Evolutionary conservation across 768 basidiomycete genomes (phyloP), one percentile per base, ranked within the genome.

Genomic region (Tremella mesenterica): DNA sequence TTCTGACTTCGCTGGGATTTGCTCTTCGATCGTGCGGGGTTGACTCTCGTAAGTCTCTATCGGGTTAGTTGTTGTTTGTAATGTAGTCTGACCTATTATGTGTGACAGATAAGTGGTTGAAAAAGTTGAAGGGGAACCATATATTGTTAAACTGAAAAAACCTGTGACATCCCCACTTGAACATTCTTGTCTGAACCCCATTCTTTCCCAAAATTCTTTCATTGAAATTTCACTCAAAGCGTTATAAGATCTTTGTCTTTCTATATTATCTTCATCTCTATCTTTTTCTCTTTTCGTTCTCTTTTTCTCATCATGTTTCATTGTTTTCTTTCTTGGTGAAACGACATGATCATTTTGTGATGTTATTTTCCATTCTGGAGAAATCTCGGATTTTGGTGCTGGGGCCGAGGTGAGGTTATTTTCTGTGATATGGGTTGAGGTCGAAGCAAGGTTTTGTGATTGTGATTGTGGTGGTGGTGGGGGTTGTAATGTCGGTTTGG

Each of bases 161-260:
- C 87, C 93, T 2, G 91, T 96, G 14, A 93, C 81, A 1, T 87
- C 85, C 1, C 92, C 91, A 30, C 84, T 80, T 41, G 85, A 80
- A 67, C 93, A 96, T 73, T 99, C 95, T 69, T 96, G 93, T 25
- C 95, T 80, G 73, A 87, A 93, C 34, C 85, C 88, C 85, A 99
- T 91, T 14, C 90, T 81, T 73, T 95, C 91, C 92, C 93, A 99
- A 73, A 92, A 99, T 67, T 95, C 92, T 34, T 85, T 85, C 33
- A 80, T 63, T 0, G 76, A 74, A 6, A 53, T 84, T 57, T 76
- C 79, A 14, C 69, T 75, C 48, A 88, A 76, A 63, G 83, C 81
- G 65, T 59, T 66, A 71, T 61, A 57, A 2, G 63, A 52, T 10
- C 33, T 23, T 53, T 49, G 31, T 16, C 58, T 34, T 25, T 53